Percentiles rank a stretch among this genome's conserved stretches.
These are phyloP conservation scores for Puccinia polysora DNA, from an alignment of 1,284 basidiomycete genomes.

Conservation along the genomic window DNA sequence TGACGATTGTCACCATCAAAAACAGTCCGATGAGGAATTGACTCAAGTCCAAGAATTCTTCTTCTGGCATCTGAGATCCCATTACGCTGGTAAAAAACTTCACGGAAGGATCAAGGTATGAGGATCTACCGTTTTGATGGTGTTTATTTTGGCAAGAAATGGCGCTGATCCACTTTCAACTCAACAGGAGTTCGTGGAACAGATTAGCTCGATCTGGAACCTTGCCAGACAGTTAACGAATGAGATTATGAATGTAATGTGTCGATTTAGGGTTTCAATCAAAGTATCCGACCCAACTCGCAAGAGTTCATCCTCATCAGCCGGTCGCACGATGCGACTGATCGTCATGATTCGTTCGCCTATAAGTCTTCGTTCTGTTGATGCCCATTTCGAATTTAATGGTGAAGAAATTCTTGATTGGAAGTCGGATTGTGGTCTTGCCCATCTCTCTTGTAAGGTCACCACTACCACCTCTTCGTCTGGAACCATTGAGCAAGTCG, in stretches of 20 bases:
- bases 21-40: background rate
- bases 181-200: conserved; percentile 28
- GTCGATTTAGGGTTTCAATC: conserved; percentile 4
- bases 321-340: conserved; percentile 5
- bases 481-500: no score
- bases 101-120: conserved; percentile 26
- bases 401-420: conserved; percentile 36
- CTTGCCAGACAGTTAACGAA: conserved; percentile 9
- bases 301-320: background rate
- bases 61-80: conserved; percentile 18
- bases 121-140: background rate
- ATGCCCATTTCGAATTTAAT: conserved; percentile 18
- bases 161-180: no score
- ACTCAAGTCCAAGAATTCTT: conserved; percentile 26
- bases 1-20: background rate
- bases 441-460: conserved; percentile 26
- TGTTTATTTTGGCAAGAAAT: background rate
- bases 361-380: background rate
- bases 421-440: background rate
- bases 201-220: conserved; percentile 40
- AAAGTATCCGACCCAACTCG: background rate
- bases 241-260: conserved; percentile 20
- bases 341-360: background rate
- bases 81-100: conserved; percentile 3
- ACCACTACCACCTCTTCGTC: background rate